Evolutionary conservation across 2,329 filamentous ascomycete species (phyloP), one percentile per base, ranked within the genome.

Genomic region (Colletotrichum karsti): DNA sequence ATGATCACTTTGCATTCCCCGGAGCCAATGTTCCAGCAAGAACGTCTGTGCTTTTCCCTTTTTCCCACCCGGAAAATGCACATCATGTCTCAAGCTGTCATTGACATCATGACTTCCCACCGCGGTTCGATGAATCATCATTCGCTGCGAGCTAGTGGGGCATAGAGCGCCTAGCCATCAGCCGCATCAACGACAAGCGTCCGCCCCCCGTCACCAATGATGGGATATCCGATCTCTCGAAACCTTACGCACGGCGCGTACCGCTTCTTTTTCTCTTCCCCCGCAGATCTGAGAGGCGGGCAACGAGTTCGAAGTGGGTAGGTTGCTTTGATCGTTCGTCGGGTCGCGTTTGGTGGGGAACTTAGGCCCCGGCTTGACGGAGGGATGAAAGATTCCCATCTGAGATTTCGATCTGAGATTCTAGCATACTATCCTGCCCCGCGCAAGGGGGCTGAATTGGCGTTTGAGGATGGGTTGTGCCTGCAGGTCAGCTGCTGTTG

Each of bases 31-130:
- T 33, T 20, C 20, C 54, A 41, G 54, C 12, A 12, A 39, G 30
- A 9, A 7, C 22, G 60, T 65, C 65, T 68, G 65, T 68, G 60
- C 54, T 48, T 51, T 33, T 13, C 22, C 42, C n/a, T n/a, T n/a
- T n/a, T n/a, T n/a, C n/a, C n/a, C n/a, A n/a, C n/a, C 13, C 28
- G 24, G 18, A 50, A 41, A n/a, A 30, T 53, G 15, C 28, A 13
- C 24, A 13, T 10, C n/a, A 12, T 20, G 30, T 66, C 15, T 20
- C n/a, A 5, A 24, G 15, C 15, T 18, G 59, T 58, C 60, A 37
- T 65, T 68, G 65, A 68, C 65, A 65, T 68, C 65, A 68, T 42
- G 42, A 64, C 54, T 33, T n/a, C 58, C 7, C 24, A 28, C 28
- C 7, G 22, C 6, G 39, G 15, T 20, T 15, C 61, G 46, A 68